Percentiles rank a stretch among this genome's conserved stretches.
Evolutionary conservation across 352 stramenopile species (phyloP).

Genomic region (Globisporangium carolinianum): DNA sequence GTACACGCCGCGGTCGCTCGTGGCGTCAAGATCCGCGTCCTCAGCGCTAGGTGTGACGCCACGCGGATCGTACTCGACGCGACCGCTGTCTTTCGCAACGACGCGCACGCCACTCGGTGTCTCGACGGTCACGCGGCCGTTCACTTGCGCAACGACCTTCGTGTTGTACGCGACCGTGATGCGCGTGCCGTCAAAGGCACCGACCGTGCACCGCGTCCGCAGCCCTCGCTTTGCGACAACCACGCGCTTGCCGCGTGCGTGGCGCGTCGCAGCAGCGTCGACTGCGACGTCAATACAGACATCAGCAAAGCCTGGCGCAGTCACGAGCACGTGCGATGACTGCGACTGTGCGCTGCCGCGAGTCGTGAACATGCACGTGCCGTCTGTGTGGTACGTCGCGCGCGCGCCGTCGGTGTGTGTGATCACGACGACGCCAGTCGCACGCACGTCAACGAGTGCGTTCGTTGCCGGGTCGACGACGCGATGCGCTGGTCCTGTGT

Average conservation of each 20-base stretch:
- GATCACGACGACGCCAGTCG: slow-evolving; percentile 49
- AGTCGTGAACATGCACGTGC: slow-evolving; percentile 55
- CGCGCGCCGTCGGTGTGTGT: slow-evolving; percentile 53
- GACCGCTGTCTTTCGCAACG: slow-evolving; percentile 64
- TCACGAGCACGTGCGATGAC: slow-evolving; percentile 43
- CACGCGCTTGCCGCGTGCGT: slow-evolving; percentile 48
- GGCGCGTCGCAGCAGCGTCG: slow-evolving; percentile 46
- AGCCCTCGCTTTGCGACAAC: slow-evolving; percentile 68
- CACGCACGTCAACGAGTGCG: slow-evolving; percentile 42
- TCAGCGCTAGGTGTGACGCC: slow-evolving; percentile 11
- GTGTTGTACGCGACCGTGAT: slow-evolving; percentile 72
- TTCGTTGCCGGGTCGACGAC: slow-evolving; percentile 68
- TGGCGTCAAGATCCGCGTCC: slow-evolving; percentile 51
- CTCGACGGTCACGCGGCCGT: slow-evolving; percentile 42
- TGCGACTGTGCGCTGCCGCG: slow-evolving; percentile 6
- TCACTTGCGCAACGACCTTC: slow-evolving; percentile 67
- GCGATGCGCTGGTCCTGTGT: slow-evolving; percentile 9
- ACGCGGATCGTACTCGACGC: slow-evolving; percentile 39
- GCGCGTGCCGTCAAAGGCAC: slow-evolving; percentile 45
- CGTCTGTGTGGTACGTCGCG: slow-evolving; percentile 56
- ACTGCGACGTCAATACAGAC: slow-evolving; percentile 69
- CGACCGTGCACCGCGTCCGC: slow-evolving; percentile 42
- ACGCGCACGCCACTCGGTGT: slow-evolving; percentile 41
- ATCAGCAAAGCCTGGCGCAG: slow-evolving; percentile 42
- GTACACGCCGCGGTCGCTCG: slow-evolving; percentile 57